Evolutionary conservation across 2,329 filamentous ascomycete species (phyloP), one percentile per base, ranked within the genome.

Genomic region (Hypoxylon sp.): DNA sequence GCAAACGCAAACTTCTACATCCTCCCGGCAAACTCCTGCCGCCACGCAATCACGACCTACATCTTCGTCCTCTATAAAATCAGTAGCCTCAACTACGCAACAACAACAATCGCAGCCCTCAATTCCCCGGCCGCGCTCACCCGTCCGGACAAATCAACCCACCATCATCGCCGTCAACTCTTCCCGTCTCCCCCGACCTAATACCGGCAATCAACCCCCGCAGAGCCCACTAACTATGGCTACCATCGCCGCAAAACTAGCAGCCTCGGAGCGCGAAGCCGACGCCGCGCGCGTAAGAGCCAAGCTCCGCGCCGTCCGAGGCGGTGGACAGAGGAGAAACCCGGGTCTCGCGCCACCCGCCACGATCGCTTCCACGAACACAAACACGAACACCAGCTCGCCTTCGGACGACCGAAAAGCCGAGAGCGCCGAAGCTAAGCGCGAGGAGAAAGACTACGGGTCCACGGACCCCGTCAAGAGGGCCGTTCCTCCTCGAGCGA

Each of bases 251-350:
- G 87, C 87, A 28, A 90, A 90, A 76, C 81, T 90, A 0, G 89
- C 87, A 0, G 88, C 89, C 1, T 87, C 88, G 0, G 89, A 90
- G 69, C 82, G 86, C 17, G 87, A 90, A 58, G 89, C 89, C 3
- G 87, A 90, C 69, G 88, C 88, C 1, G 88, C 88, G 1, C 83
- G 88, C 23, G 87, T 90, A 0, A 81, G 88, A 2, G 89, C 89
- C 2, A 90, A 90, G 75, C 82, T 90, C 30, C 85, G 83, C 72
- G 87, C 88, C 0, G 85, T 85, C 2, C 78, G 83, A 17, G 70
- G 64, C 65, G 67, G 72, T 41, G 46, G 75, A 34, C 48, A 57
- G 19, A 60, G 52, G 51, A 36, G 78, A 11, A 78, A 77, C 63
- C 76, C 78, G 28, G 72, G 77, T 30, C 60, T 69, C 60, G 60